These are phyloP conservation scores for Spathaspora jeffriesii DNA, from an alignment of 1,139 yeast species.

Conservation along the genomic window DNA sequence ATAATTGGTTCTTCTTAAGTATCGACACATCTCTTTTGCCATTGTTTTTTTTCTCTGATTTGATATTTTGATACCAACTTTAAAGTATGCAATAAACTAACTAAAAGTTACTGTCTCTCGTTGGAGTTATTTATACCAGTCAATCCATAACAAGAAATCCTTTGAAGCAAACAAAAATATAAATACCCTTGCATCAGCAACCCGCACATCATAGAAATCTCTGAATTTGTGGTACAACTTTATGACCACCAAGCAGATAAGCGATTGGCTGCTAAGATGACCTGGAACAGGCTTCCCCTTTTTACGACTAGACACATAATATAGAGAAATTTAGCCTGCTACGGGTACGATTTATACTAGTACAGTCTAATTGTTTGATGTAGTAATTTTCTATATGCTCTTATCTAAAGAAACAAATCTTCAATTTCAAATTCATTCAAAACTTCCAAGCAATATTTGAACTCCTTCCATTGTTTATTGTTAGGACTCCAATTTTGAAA, in stretches of 20 bases:
- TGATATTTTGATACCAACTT: neutral
- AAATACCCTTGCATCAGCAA: conserved; percentile 17
- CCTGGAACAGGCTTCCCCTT: too few relatives aligned
- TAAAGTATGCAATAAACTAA: neutral
- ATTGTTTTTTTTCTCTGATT: conserved; percentile 13
- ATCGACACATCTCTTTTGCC: conserved; percentile 19
- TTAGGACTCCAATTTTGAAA: conserved; percentile 44
- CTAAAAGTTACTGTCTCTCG: conserved; percentile 7
- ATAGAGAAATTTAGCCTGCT: too few relatives aligned
- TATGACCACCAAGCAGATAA: conserved; percentile 19
- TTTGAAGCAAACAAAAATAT: conserved; percentile 25
- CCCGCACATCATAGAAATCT: conserved; percentile 15
- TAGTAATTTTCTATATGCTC: neutral
- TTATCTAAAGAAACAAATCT: conserved; percentile 24
- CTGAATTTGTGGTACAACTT: conserved; percentile 20
- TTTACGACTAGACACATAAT: too few relatives aligned
- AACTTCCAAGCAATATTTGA: conserved; percentile 40
- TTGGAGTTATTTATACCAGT: conserved; percentile 14
- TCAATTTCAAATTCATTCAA: conserved; percentile 32
- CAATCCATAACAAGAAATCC: conserved; percentile 17
- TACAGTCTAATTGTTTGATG: too few relatives aligned
- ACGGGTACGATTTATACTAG: too few relatives aligned
- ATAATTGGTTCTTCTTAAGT: too few relatives aligned
- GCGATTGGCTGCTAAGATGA: conserved; percentile 8
- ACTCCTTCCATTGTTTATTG: conserved; percentile 37